These are phyloP conservation scores for Fulvia fulva DNA, from an alignment of 2,329 filamentous ascomycete species.

Conservation along the genomic window DNA sequence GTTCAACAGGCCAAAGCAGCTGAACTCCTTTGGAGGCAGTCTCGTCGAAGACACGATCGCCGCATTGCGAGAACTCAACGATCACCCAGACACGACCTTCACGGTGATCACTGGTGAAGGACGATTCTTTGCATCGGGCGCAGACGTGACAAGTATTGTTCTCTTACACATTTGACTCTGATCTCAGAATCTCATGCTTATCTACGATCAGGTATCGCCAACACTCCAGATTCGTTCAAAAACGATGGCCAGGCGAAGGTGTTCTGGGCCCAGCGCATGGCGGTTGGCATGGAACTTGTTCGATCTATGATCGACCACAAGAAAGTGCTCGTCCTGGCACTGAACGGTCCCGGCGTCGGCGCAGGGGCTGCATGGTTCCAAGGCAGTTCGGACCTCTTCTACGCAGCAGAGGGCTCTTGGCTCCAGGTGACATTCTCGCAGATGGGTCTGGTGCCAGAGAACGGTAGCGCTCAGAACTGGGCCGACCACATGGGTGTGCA, in stretches of 20 bases:
- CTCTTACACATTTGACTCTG: neutral
- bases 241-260: constrained; percentile 27
- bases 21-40: constrained; percentile 27
- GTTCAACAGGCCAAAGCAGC: constrained; percentile 28
- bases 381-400: constrained; percentile 27
- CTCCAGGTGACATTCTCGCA: constrained; percentile 28
- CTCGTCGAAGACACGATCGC: constrained; percentile 25
- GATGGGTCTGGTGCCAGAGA: constrained; percentile 27
- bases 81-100: constrained; percentile 27
- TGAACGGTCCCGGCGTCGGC: constrained; percentile 29
- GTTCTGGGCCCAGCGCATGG: constrained; percentile 24
- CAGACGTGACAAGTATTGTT: constrained; percentile 23
- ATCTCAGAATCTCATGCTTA: neutral
- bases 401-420: constrained; percentile 26
- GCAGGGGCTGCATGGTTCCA: constrained; percentile 30
- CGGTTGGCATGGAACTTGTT: constrained; percentile 24
- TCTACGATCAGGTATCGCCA: constrained; percentile 9
- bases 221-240: constrained; percentile 17
- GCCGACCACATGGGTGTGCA: constrained; percentile 25
- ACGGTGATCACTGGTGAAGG: constrained; percentile 30
- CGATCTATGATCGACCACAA: constrained; percentile 27
- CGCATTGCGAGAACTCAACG: constrained; percentile 25
- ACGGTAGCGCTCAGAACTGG: constrained; percentile 25
- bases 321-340: constrained; percentile 28
- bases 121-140: constrained; percentile 27